These are phyloP conservation scores for Exutisphaerella laricina DNA, from an alignment of 2,329 filamentous ascomycete species.

Conservation along the genomic window DNA sequence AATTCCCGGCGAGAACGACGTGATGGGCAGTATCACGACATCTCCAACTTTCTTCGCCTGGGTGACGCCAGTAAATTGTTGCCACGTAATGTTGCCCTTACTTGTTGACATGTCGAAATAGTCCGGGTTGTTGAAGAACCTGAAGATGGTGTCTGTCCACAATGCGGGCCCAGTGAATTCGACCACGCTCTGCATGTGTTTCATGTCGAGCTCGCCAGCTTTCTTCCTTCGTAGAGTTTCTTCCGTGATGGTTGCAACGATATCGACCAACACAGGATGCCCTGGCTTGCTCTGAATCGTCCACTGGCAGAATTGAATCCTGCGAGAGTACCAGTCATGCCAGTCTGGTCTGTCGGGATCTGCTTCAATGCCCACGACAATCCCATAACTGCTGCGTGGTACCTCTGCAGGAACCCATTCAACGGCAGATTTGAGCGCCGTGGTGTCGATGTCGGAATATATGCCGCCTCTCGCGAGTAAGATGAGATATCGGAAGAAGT, in stretches of 20 bases:
- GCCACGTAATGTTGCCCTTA: conserved; percentile 70
- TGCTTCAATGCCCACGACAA: conserved; percentile 92
- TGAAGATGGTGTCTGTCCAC: conserved; percentile 90
- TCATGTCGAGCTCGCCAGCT: conserved; percentile 57
- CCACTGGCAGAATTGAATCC: conserved; percentile 99
- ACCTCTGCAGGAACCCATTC: conserved; percentile 83
- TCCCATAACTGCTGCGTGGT: conserved; percentile 69
- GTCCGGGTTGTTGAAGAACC: conserved; percentile 84
- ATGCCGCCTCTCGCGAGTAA: conserved; percentile 72
- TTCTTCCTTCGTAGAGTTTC: conserved; percentile 71
- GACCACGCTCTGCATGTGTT: conserved; percentile 63
- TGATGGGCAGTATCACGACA: conserved; percentile 89
- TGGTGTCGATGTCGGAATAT: conserved; percentile 81
- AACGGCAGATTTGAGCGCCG: conserved; percentile 71
- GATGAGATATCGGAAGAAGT: conserved; percentile 64
- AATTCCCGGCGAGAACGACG: conserved; percentile 93
- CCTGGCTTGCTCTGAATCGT: conserved; percentile 95
- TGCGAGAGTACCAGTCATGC: conserved; percentile 90
- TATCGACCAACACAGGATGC: conserved; percentile 82
- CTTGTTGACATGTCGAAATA: conserved; percentile 77
- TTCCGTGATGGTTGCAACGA: conserved; percentile 79
- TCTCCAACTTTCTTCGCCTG: conserved; percentile 83
- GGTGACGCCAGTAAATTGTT: conserved; percentile 84
- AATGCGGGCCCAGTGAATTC: conserved; percentile 91
- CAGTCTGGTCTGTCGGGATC: conserved; percentile 91